Evolutionary conservation across 2,329 filamentous ascomycete genomes (phyloP).

Genomic region (Monilinia vaccinii-corymbosi): DNA sequence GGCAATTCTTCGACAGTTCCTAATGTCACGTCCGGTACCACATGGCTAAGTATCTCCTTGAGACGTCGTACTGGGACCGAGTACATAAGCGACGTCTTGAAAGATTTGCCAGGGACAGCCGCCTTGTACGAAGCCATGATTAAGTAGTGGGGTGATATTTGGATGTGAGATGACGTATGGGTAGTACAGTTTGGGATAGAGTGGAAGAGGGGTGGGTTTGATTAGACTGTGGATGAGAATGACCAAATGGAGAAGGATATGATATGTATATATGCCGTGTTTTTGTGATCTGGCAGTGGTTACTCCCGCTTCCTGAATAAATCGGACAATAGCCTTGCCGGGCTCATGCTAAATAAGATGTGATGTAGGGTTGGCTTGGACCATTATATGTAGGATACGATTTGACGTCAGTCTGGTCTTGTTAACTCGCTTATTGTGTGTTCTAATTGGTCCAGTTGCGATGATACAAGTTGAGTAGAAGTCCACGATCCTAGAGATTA

Average conservation of each 20-base stretch:
- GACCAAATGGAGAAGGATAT: background rate
- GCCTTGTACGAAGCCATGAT: constrained; percentile 22
- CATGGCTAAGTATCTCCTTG: constrained; percentile 25
- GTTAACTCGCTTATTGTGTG: background rate
- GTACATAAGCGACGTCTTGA: constrained; percentile 26
- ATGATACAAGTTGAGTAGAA: background rate
- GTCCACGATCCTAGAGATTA: constrained; percentile 2
- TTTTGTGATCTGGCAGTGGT: background rate
- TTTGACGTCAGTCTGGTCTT: background rate
- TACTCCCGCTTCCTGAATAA: background rate
- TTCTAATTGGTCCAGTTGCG: background rate
- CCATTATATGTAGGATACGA: background rate
- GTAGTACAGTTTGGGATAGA: background rate
- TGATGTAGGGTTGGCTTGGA: constrained; percentile 1
- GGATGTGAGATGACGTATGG: background rate
- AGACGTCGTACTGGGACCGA: constrained; percentile 25
- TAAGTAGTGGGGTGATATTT: background rate
- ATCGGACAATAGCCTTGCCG: background rate
- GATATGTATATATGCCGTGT: background rate
- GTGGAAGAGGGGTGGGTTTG: background rate
- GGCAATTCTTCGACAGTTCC: constrained; percentile 25
- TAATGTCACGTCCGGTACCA: constrained; percentile 22
- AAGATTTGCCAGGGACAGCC: constrained; percentile 18
- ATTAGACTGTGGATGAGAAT: background rate
- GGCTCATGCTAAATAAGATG: background rate